A percentile compares a stretch with the other conserved stretches of the same genome.
Conservation (phyloP, 1,139 yeast genomes). For the Pichia norvegensis region DNA sequence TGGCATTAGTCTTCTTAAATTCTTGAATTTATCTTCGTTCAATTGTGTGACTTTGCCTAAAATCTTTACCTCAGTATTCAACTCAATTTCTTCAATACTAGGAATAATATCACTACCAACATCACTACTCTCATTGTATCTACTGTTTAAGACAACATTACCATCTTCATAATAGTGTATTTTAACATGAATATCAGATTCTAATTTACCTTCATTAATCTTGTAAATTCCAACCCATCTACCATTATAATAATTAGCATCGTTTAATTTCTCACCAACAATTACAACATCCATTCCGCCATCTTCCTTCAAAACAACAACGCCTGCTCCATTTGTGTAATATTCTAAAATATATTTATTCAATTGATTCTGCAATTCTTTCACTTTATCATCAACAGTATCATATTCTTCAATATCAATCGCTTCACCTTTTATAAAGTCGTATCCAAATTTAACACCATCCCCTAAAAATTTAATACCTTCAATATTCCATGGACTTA, state of each 20-base stretch:
- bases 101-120: slow-evolving; percentile 36
- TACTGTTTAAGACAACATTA: slow-evolving; percentile 68
- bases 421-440: slow-evolving; percentile 41
- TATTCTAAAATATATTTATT: slow-evolving; percentile 39
- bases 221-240: slow-evolving; percentile 72
- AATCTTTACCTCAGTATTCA: slow-evolving; percentile 49
- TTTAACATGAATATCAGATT: slow-evolving; percentile 54
- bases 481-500: slow-evolving; percentile 40
- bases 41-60: slow-evolving; percentile 60
- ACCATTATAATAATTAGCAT: slow-evolving; percentile 82
- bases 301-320: slow-evolving; percentile 30
- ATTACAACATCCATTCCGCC: slow-evolving; percentile 34
- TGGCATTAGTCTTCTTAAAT: slow-evolving; percentile 83
- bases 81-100: slow-evolving; percentile 54
- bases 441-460: slow-evolving; percentile 48
- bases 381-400: slow-evolving; percentile 29
- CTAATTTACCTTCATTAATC: slow-evolving; percentile 29
- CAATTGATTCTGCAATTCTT: slow-evolving; percentile 25
- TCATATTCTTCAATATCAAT: slow-evolving; percentile 42
- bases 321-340: slow-evolving; percentile 48
- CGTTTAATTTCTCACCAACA: slow-evolving; percentile 67
- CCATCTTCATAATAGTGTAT: slow-evolving; percentile 96
- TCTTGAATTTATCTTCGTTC: slow-evolving; percentile 76
- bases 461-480: slow-evolving; percentile 40
- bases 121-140: slow-evolving; percentile 28